phyloP scores from a whole-genome alignment of 805 yeast species.

The Myxozyma monticola region DNA sequence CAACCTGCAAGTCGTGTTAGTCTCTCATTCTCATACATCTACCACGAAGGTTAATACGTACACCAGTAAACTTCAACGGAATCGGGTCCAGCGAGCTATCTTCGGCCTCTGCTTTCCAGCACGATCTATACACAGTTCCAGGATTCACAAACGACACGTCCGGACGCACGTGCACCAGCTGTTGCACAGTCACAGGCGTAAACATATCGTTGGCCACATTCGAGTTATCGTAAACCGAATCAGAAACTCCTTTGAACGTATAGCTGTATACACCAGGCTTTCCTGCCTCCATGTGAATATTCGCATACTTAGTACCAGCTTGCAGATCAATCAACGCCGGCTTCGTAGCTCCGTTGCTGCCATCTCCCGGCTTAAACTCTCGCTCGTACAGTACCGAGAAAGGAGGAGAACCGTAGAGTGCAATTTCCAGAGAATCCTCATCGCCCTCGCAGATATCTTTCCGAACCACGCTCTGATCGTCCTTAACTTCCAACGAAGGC shows the following conservation, averaged over 20 bases:
- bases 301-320: conserved; percentile 54
- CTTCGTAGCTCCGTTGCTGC: background rate
- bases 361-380: conserved; percentile 37
- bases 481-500: conserved; percentile 33
- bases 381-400: conserved; percentile 21
- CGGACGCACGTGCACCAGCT: conserved; percentile 65
- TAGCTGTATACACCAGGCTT: conserved; percentile 63
- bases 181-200: conserved; percentile 46
- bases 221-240: conserved; percentile 55
- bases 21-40: conserved; percentile 37
- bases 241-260: conserved; percentile 61
- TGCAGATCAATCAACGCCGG: conserved; percentile 40
- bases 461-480: conserved; percentile 36
- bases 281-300: conserved; percentile 46
- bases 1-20: background rate
- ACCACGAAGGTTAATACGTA: conserved; percentile 64
- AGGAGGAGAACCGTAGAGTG: conserved; percentile 44
- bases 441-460: conserved; percentile 50
- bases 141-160: conserved; percentile 50
- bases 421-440: conserved; percentile 52
- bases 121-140: conserved; percentile 53
- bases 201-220: conserved; percentile 39
- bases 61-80: conserved; percentile 56
- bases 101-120: conserved; percentile 43
- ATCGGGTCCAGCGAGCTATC: conserved; percentile 51